Conservation (phyloP, 108 stramenopile genomes). For the Nitzschia sp. region DNA sequence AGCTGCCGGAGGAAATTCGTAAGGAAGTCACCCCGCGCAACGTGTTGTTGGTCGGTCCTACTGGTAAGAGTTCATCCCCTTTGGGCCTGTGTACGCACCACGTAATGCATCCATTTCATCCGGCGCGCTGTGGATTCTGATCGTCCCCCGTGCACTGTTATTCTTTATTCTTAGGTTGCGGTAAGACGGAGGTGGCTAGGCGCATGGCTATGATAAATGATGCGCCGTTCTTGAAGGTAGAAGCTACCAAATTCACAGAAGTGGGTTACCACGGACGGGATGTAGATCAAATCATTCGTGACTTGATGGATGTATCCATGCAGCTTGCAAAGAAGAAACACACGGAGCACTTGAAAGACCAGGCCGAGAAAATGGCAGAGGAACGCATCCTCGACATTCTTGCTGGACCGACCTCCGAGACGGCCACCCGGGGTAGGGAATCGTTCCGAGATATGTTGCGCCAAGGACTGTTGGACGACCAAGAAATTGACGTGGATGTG, state of each 20-base stretch:
- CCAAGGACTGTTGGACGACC: conserved; percentile 90
- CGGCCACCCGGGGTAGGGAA: conserved; percentile 44
- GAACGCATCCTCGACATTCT: conserved; percentile 90
- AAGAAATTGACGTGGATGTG: conserved; percentile 88
- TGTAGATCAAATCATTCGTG: conserved; percentile 98
- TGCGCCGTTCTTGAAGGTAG: conserved; percentile 99
- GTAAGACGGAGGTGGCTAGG: conserved; percentile 98
- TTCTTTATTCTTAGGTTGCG: conserved; percentile 50
- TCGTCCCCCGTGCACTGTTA: background rate
- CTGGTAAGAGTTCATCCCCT: conserved; percentile 45
- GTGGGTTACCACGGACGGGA: conserved; percentile 99
- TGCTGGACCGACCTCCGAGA: conserved; percentile 64
- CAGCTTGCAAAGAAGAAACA: conserved; percentile 87
- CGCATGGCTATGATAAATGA: conserved; percentile 95
- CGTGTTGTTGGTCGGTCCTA: conserved; percentile 99
- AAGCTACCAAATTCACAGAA: conserved; percentile 99
- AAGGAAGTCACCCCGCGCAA: conserved; percentile 98
- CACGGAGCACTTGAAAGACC: conserved; percentile 71
- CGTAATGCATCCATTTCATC: background rate
- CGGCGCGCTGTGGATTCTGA: background rate
- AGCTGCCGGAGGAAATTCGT: conserved; percentile 84
- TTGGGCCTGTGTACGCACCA: background rate
- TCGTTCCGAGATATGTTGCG: conserved; percentile 88
- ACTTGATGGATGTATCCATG: conserved; percentile 96
- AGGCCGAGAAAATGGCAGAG: conserved; percentile 82